Conservation (phyloP, 2,329 filamentous ascomycete species). For the Fusarium ambrosium region DNA sequence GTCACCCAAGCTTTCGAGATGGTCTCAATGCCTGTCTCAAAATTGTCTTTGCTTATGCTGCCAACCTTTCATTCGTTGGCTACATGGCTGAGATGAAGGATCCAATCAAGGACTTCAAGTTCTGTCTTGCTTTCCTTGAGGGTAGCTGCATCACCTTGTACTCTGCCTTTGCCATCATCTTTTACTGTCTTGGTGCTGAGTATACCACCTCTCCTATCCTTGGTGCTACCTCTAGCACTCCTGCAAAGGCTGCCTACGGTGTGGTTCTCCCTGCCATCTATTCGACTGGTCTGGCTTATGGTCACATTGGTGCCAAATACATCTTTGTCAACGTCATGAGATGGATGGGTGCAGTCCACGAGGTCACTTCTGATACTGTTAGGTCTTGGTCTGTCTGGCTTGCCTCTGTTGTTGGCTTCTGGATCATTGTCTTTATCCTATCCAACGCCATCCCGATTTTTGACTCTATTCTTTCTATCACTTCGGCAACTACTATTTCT, state of each 20-base stretch:
- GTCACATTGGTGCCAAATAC: conserved; percentile 39
- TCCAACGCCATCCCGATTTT: conserved; percentile 40
- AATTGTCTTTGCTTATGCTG: conserved; percentile 36
- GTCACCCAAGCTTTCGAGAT: conserved; percentile 23
- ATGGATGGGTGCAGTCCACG: conserved; percentile 1
- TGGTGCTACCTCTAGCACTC: conserved; percentile 33
- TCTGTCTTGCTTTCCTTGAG: conserved; percentile 36
- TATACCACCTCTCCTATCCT: conserved; percentile 41
- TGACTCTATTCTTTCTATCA: conserved; percentile 38
- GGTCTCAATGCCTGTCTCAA: conserved; percentile 26
- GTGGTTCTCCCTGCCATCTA: conserved; percentile 41
- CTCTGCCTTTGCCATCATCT: conserved; percentile 37
- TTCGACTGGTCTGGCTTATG: conserved; percentile 34
- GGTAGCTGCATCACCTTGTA: conserved; percentile 41
- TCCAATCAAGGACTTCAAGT: conserved; percentile 41
- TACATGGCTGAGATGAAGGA: conserved; percentile 45
- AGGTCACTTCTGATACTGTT: conserved; percentile 15
- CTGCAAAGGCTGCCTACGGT: conserved; percentile 44
- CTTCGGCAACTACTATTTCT: conserved; percentile 29
- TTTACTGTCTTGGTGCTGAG: conserved; percentile 44
- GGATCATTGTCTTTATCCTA: conserved; percentile 35
- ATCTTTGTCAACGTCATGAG: conserved; percentile 12
- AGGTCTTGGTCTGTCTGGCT: conserved; percentile 40
- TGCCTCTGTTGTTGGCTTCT: conserved; percentile 25
- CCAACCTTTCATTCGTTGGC: conserved; percentile 41